Evolutionary conservation across 768 basidiomycete species (phyloP), one percentile per base, ranked within the genome.

Genomic region (Hygrophoropsis aurantiaca): DNA sequence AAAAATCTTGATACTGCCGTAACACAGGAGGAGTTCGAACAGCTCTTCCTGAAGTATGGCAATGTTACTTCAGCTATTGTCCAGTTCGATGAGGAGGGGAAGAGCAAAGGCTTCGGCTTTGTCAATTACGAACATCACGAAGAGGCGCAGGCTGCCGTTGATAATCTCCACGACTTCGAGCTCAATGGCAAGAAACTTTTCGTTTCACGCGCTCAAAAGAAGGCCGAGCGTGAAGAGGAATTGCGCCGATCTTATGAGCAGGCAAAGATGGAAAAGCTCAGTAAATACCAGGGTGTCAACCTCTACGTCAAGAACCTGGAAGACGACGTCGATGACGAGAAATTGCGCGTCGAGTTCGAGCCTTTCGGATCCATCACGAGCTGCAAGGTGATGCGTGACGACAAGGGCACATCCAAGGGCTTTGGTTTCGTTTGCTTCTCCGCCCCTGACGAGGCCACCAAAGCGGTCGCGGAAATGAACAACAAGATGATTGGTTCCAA

Each of bases 371-470:
- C 90, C 53, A 94, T 99, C 74, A 99, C 95, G 55, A 95, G 92
- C 66, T 94, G 90, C 81, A 97, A 97, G 78, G 89, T 99, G 66
- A 99, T 99, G 97, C 85, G 89, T 56, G 95, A 97, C 69, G 97
- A 98, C 49, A 95, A 91, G 71, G 81, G 80, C 50, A 83, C 78
- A 43, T 97, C 94, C 9, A 94, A 94, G 68, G 94, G 95, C 57
- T 99, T 99, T 62, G 97, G 97, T 55, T 99, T 99, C 66, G 97
- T 99, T 58, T 99, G 97, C 73, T 99, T 93, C 79, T 92, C 93
- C 27, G 87, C 93, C 44, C 94, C 97, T 40, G 97, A 99, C 56
- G 97, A 99, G 73, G 94, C 97, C 19, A 97, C 93, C 62, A 98
- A 98, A 77, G 97, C 97, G 51, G 94, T 98, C 50, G 90, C 93